Evolutionary conservation across 192 early-diverging fungal genomes (phyloP), one percentile per base, ranked within the genome.

Genomic region (Entomortierella lignicola): DNA sequence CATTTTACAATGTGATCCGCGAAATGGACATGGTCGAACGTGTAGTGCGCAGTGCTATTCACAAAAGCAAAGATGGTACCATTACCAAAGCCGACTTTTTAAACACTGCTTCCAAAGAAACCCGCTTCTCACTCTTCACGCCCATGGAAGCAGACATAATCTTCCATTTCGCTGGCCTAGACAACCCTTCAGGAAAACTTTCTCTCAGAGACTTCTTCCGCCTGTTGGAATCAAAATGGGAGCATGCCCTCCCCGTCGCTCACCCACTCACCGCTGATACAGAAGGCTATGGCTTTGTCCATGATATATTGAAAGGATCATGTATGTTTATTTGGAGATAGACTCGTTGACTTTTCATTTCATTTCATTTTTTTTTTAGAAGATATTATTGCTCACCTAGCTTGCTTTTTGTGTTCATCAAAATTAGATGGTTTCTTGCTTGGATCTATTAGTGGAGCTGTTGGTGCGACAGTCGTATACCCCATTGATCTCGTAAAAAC

Each of bases 401-500:
- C 11, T 21, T 20, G 32, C 56, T 29, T 29, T 58, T 39, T 39
- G 20, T 15, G 4, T 20, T 47, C 15, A 47, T 47, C 11, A 18
- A 32, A 8, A 26, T 8, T 60, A 83, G 68, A 56, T 54, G 69
- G 81, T 60, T 81, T 81, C 80, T 47, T 89, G 95, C 86, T 97
- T 25, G 97, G 95, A 48, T 89, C 95, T 3, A 89, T 98, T 72
- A 94, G 94, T 69, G 97, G 97, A 72, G 94, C 95, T 26, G 90
- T 98, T 41, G 97, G 97, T 31, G 97, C 97, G 7, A 93, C 94
- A 7, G 91, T 90, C 53, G 96, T 99, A n/a, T 99, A 97, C 79
- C 97, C 97, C n/a, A 96, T 99, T 60, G 97, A 99, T 87, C 79
- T 99, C 50, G 96, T 97, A 65, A 99, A 99, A 83, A 99, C 97